Evolutionary conservation across 768 basidiomycete genomes (phyloP).

Genomic region (Kockovaella imperatae): DNA sequence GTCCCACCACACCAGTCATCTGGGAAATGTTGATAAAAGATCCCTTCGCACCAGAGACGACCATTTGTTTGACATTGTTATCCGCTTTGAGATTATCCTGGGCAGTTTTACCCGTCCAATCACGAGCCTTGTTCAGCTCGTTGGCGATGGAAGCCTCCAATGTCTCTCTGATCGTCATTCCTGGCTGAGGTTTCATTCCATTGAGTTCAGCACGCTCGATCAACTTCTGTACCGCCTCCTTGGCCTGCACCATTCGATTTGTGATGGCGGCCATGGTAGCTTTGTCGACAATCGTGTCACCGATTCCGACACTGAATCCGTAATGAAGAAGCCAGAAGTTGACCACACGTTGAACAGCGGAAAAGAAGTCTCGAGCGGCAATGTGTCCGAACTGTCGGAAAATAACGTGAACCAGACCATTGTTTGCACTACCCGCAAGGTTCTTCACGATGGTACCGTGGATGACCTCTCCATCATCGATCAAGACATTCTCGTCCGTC

Average conservation of each 20-base stretch:
- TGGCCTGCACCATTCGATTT: conserved; percentile 69
- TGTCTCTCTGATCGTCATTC: conserved; percentile 98
- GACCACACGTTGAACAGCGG: conserved; percentile 87
- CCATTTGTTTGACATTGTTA: conserved; percentile 99
- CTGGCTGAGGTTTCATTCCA: conserved; percentile 77
- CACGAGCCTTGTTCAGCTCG: conserved; percentile 88
- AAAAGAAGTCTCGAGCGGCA: conserved; percentile 79
- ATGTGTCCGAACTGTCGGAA: conserved; percentile 97
- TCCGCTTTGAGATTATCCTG: conserved; percentile 96
- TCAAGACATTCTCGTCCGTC: conserved; percentile 86
- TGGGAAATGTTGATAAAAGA: conserved; percentile 97
- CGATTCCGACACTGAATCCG: conserved; percentile 97
- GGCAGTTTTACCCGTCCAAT: conserved; percentile 89
- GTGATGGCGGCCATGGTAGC: conserved; percentile 82
- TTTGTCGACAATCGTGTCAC: conserved; percentile 90
- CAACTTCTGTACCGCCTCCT: conserved; percentile 66
- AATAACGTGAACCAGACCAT: conserved; percentile 89
- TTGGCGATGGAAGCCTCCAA: conserved; percentile 89
- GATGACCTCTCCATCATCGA: conserved; percentile 93
- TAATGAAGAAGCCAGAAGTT: conserved; percentile 99
- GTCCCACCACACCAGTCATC: conserved; percentile 98
- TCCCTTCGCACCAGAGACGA: conserved; percentile 96
- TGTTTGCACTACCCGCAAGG: conserved; percentile 85
- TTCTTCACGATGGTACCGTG: conserved; percentile 97
- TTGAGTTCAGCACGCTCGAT: conserved; percentile 80